These are phyloP conservation scores for Alternaria gaisen DNA, from an alignment of 2,329 filamentous ascomycete genomes.

Conservation along the genomic window DNA sequence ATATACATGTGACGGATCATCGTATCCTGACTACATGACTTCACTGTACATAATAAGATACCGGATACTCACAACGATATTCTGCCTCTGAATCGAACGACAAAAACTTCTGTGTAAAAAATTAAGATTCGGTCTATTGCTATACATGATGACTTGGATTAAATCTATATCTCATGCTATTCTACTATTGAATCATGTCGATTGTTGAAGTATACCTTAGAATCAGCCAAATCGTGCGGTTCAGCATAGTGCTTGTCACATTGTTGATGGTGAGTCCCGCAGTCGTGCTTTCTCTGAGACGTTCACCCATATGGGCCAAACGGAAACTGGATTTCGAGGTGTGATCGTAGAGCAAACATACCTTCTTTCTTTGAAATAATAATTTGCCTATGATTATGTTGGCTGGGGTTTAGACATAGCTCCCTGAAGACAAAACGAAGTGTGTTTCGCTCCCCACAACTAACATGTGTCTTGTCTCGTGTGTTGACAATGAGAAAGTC, in stretches of 20 bases:
- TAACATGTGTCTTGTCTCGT: background rate
- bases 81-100: background rate
- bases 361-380: background rate
- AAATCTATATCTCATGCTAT: background rate
- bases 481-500: background rate
- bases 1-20: background rate
- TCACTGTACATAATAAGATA: background rate
- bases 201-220: background rate
- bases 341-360: background rate
- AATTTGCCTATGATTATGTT: background rate
- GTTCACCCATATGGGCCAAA: background rate
- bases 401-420: background rate
- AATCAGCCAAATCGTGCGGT: background rate
- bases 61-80: background rate
- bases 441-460: background rate
- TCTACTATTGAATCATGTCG: background rate
- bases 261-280: background rate
- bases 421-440: background rate
- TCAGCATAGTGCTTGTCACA: background rate
- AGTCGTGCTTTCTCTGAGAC: background rate
- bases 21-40: background rate
- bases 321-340: background rate
- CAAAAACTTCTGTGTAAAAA: background rate
- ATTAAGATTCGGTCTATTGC: background rate
- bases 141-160: too few relatives aligned